These are phyloP conservation scores for Solanum stenotomum DNA, from an alignment of 257 asterid genomes.

Conservation along the genomic window DNA sequence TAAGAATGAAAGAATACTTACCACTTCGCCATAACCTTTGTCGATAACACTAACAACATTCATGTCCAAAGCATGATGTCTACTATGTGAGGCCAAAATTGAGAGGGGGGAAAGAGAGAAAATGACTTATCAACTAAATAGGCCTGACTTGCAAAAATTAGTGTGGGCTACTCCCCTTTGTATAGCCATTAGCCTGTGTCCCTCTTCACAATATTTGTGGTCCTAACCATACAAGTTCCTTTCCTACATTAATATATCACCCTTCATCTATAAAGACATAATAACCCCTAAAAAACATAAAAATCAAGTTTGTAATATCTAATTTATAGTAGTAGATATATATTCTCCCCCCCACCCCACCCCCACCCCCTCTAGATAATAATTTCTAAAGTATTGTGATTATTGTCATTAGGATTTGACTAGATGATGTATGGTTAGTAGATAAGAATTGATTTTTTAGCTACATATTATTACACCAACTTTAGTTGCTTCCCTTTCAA, in stretches of 20 bases:
- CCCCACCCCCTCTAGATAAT: neutral
- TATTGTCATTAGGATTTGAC: neutral
- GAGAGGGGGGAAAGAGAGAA: conserved; percentile 20
- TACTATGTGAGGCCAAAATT: conserved; percentile 1
- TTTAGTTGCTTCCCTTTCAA: neutral
- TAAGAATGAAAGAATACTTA: too few species aligned
- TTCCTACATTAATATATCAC: neutral
- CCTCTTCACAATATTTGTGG: conserved; percentile 4
- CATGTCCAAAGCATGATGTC: neutral
- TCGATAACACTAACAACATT: neutral
- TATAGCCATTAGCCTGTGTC: neutral
- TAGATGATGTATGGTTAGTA: neutral
- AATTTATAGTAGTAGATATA: neutral
- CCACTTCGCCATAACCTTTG: neutral
- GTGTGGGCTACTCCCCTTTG: conserved; percentile 20
- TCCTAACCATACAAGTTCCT: conserved; percentile 15
- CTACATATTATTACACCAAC: neutral
- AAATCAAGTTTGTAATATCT: neutral
- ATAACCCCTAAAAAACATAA: neutral
- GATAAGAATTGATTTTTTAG: too few species aligned
- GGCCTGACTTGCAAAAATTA: conserved; percentile 27
- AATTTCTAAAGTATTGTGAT: neutral
- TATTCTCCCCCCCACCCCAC: too few species aligned
- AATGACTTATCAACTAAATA: conserved; percentile 40
- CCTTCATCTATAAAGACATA: neutral